A percentile compares a stretch with the other conserved stretches of the same genome.
These are phyloP conservation scores for Amesomyces nigricolor DNA, from an alignment of 2,329 filamentous ascomycete genomes.

Conservation along the genomic window DNA sequence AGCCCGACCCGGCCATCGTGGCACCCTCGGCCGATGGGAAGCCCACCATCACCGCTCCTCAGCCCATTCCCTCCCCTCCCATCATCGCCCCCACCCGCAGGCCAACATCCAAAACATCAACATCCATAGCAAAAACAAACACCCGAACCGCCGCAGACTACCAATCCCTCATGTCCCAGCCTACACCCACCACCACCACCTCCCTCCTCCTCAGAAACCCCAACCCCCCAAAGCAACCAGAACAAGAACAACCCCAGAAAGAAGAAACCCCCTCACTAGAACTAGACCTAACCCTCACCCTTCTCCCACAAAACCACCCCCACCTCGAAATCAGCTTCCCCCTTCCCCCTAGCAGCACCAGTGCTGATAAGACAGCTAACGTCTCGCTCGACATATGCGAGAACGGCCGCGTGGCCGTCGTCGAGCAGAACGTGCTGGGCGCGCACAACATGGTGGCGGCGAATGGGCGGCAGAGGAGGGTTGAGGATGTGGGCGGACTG, in stretches of 20 bases:
- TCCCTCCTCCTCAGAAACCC: not conserved
- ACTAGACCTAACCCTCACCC: slow-evolving; percentile 49
- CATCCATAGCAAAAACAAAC: slow-evolving; percentile 15
- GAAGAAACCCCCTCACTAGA: slow-evolving; percentile 27
- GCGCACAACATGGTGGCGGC: slow-evolving; percentile 24
- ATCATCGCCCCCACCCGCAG: not conserved
- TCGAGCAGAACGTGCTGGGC: slow-evolving; percentile 52
- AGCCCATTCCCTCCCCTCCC: not conserved
- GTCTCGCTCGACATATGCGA: slow-evolving; percentile 54
- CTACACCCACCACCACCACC: not conserved
- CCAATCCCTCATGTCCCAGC: slow-evolving; percentile 18
- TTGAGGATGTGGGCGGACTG: slow-evolving; percentile 40
- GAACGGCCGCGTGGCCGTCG: slow-evolving; percentile 54
- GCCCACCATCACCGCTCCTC: not conserved
- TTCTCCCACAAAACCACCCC: slow-evolving; percentile 43
- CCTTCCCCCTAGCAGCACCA: slow-evolving; percentile 44
- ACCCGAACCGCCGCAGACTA: slow-evolving; percentile 28
- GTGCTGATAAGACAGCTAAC: slow-evolving; percentile 45
- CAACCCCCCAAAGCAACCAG: not conserved
- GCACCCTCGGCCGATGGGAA: slow-evolving; percentile 14
- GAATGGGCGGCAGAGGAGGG: slow-evolving; percentile 35
- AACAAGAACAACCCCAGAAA: slow-evolving; percentile 20
- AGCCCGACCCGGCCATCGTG: slow-evolving; percentile 23
- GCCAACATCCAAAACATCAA: not conserved
- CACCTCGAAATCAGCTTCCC: slow-evolving; percentile 51